Evolutionary conservation across 129 eudicot species (phyloP), one percentile per base, ranked within the genome.

Genomic region (Oenanthe sinensis): DNA sequence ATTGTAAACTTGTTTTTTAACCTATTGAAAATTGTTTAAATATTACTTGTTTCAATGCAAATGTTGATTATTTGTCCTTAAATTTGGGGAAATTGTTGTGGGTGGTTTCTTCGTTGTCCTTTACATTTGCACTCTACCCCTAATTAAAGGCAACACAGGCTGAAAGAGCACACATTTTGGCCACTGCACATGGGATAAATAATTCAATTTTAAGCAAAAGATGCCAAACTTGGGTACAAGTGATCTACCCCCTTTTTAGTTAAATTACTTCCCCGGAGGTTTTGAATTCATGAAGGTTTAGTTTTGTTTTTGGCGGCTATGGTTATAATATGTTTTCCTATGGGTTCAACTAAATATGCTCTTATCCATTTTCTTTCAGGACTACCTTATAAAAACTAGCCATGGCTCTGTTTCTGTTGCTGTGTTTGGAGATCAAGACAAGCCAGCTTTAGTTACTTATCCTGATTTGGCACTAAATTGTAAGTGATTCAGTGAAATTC

Each of bases 381-480:
- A 93, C 85, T 88, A 87, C 84, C 68, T 80, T 75, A 89, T 93
- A 39, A 93, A 91, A 85, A 93, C 98, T 76, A 82, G 90, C 28
- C 81, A 54, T 81, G 98, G 98, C 78, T 84, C 80, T 26, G 89
- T 93, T 60, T 89, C 96, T 52, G 98, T 93, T 79, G 80, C 91
- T 50, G 89, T 93, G 36, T 88, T 82, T 43, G 98, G 98, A 24
- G 98, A 93, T 77, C 96, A 79, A 76, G 97, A 89, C 81, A 93
- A 93, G 85, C 98, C 98, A 17, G 98, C 97, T 80, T 85, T 91
- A 19, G 73, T 93, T 75, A 93, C 98, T 28, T 93, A 93, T 85
- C 97, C 98, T 24, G 97, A 93, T 88, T 70, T 93, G 81, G 98
- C 97, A 49, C 84, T 93, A 62, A 93, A 91, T 78, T 83, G 98